phyloP scores from a whole-genome alignment of 331 rosid species.

The Rhamnella rubrinervis region DNA sequence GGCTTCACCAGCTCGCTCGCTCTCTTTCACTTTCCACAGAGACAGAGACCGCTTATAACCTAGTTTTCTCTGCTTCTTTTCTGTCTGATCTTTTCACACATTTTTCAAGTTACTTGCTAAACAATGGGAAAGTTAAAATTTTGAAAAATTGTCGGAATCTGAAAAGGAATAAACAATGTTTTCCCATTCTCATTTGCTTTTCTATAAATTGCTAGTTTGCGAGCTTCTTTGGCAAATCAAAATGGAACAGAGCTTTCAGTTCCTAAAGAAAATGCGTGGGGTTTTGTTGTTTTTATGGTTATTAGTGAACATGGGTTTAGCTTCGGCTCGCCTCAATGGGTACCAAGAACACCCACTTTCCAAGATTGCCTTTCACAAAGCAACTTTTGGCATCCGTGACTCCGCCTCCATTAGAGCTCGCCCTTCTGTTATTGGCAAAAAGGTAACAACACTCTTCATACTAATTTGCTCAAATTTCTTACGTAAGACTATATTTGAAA shows the following conservation, averaged over 20 bases:
- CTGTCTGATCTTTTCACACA: too few species aligned
- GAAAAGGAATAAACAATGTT: too few species aligned
- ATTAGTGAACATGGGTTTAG: background rate
- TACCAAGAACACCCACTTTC: constrained; percentile 12
- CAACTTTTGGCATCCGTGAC: constrained; percentile 31
- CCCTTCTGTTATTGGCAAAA: constrained; percentile 56
- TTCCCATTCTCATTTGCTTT: too few species aligned
- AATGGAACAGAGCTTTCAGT: constrained; percentile 17
- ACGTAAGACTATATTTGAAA: too few species aligned
- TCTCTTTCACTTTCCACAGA: too few species aligned
- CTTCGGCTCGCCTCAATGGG: background rate
- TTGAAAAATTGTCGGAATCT: too few species aligned
- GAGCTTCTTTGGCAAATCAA: background rate
- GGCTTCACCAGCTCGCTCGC: too few species aligned
- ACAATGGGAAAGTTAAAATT: too few species aligned
- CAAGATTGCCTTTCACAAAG: constrained; percentile 43
- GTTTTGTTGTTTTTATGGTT: constrained; percentile 9
- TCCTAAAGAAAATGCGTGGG: background rate
- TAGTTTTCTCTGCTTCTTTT: too few species aligned
- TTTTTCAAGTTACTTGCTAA: too few species aligned
- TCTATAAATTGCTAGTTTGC: too few species aligned
- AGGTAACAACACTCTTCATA: constrained; percentile 15
- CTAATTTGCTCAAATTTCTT: background rate
- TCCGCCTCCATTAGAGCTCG: constrained; percentile 39
- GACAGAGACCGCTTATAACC: too few species aligned